These are phyloP conservation scores for Cercophora scortea DNA, from an alignment of 495 filamentous ascomycete genomes.

Conservation along the genomic window DNA sequence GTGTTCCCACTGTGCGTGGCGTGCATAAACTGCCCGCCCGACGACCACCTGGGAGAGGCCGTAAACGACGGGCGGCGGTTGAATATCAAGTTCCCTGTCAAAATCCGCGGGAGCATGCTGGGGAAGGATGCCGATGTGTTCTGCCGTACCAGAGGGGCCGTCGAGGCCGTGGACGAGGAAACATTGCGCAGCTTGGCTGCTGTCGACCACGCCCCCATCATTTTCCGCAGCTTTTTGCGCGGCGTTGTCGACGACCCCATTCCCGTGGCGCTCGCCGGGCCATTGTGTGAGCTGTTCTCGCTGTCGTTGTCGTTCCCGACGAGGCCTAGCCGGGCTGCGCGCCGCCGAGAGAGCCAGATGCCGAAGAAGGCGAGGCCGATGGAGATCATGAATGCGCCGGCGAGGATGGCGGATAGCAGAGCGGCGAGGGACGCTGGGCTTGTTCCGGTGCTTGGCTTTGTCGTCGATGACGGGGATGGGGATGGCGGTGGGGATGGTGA, in stretches of 20 bases:
- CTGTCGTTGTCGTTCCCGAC: neutral
- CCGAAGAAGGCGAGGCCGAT: slow-evolving; percentile 2
- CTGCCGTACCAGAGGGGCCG: no score
- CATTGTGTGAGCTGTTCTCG: neutral
- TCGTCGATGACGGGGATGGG: neutral
- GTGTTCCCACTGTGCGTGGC: slow-evolving; percentile 10
- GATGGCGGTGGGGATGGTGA: neutral
- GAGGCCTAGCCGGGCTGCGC: neutral
- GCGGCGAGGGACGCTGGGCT: neutral
- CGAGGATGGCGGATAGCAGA: neutral
- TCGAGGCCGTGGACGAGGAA: no score
- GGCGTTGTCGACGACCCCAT: neutral
- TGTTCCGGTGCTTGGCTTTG: neutral
- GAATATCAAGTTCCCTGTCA: neutral
- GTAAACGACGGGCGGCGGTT: neutral
- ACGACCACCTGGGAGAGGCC: neutral
- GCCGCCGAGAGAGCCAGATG: slow-evolving; percentile 10
- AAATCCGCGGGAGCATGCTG: neutral
- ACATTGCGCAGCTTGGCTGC: no score
- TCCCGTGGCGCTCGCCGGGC: neutral
- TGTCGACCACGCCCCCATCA: neutral
- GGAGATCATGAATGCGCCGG: slow-evolving; percentile 5
- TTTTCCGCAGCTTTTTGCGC: slow-evolving; percentile 3
- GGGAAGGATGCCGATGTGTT: neutral
- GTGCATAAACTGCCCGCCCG: neutral